A percentile compares a stretch with the other conserved stretches of the same genome.
phyloP scores from a whole-genome alignment of 106 monocot species.

The Platanthera zijinensis region DNA sequence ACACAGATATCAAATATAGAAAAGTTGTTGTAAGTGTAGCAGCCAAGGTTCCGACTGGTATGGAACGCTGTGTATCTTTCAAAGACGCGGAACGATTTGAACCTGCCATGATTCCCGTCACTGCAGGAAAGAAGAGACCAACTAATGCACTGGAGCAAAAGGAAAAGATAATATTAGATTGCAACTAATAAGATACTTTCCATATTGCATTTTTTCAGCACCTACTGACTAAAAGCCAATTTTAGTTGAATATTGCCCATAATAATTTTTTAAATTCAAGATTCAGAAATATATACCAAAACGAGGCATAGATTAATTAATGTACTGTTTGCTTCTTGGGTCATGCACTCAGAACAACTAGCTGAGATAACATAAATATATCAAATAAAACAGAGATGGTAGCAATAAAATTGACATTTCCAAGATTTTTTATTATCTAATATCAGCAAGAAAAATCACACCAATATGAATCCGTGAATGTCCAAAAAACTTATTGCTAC shows the following conservation, averaged over 20 bases:
- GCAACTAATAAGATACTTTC: constrained; percentile 1
- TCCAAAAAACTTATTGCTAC: background rate
- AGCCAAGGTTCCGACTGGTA: constrained; percentile 84
- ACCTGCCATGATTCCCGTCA: constrained; percentile 98
- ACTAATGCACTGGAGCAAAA: constrained; percentile 72
- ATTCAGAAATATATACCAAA: background rate
- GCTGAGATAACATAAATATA: background rate
- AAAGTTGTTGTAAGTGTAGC: constrained; percentile 69
- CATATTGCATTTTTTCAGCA: background rate
- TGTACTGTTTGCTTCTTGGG: background rate
- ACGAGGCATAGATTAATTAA: background rate
- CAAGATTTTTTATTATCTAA: background rate
- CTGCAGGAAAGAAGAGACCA: constrained; percentile 93
- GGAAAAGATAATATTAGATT: constrained; percentile 17
- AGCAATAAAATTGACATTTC: background rate
- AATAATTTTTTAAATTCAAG: background rate
- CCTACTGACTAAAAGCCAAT: background rate
- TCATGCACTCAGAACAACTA: background rate
- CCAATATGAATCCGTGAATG: background rate
- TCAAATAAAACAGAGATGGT: background rate
- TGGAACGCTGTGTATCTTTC: constrained; percentile 89
- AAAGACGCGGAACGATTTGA: constrained; percentile 93
- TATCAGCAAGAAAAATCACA: background rate
- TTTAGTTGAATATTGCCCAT: background rate
- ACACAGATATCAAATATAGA: constrained; percentile 68